Conservation (phyloP, 116 monocot genomes). For the Phalaenopsis hybrid region DNA sequence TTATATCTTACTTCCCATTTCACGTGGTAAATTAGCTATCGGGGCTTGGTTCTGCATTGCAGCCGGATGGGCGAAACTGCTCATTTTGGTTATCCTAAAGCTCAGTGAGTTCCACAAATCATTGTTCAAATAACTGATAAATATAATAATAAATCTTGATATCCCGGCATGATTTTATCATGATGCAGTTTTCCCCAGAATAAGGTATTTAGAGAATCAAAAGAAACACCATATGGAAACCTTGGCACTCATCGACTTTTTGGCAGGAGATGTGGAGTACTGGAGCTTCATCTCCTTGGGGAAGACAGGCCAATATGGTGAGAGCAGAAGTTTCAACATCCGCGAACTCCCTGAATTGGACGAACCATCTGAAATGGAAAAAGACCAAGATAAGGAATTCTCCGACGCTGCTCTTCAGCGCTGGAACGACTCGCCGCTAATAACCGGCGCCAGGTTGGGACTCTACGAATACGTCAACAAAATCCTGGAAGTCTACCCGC, state of each 20-base stretch:
- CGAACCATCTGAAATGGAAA: no score
- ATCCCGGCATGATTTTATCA: no score
- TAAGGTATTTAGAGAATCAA: conserved; percentile 4
- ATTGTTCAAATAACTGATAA: not conserved
- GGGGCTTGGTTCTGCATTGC: not conserved
- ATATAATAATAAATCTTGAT: not conserved
- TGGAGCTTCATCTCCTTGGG: conserved; percentile 20
- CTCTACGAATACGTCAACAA: conserved; percentile 25
- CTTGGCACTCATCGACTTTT: conserved; percentile 17
- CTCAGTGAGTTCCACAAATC: conserved; percentile 12
- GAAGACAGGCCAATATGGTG: not conserved
- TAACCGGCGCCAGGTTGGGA: conserved; percentile 23
- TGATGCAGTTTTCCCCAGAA: conserved; percentile 12
- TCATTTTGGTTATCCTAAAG: conserved; percentile 17
- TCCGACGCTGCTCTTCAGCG: not conserved
- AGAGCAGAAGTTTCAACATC: not conserved
- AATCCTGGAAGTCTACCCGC: conserved; percentile 21
- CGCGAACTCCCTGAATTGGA: no score
- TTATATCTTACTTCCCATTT: no score
- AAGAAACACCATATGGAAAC: conserved; percentile 20
- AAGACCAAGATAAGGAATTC: not conserved
- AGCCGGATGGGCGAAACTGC: conserved; percentile 5
- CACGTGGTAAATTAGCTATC: not conserved
- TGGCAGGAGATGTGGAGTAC: conserved; percentile 14
- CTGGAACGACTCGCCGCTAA: conserved; percentile 30